Evolutionary conservation across 345 rosid genomes (phyloP), one percentile per base, ranked within the genome.

Genomic region (Aquilaria yunnanensis): DNA sequence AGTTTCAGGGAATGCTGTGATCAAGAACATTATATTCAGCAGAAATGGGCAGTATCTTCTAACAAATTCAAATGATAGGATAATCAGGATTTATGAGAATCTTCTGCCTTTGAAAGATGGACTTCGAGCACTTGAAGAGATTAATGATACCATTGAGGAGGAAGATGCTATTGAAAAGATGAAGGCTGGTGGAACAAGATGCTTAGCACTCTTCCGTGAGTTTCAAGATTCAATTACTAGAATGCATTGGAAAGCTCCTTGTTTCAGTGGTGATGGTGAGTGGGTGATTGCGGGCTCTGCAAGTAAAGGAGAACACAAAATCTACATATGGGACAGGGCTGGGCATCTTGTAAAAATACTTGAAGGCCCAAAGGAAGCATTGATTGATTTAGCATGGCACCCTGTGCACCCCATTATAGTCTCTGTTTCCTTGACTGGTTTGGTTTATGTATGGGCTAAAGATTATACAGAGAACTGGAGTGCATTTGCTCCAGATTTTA

Each of bases 381-480:
- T 95, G 74, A 85, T 91, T 74, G 99, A 95, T 81, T 82, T 95
- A 73, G 89, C 92, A 32, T 95, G 97, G 99, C 99, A 95, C 81
- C 99, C 99, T 67, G 90, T 95, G 61, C 96, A 89, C 78, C 99
- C 99, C 2, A 74, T 91, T 63, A 84, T 95, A 16, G 85, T 91
- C 30, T 95, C 97, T 59, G 96, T 95, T 61, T 95, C 99, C 61
- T 73, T 87, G 74, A 83, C 91, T 12, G 99, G 99, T 61, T 64
- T 89, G 74, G 96, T 91, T 65, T 95, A 95, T 78, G 83, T 95
- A 34, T 95, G 99, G 99, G 99, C 97, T 43, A 95, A 95, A 77
- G 99, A 95, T 62, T 87, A 95, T 69, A 89, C 96, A 2, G 99
- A 95, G 78, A 95, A 95, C 58, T 95, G 97, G 99, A 95, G 99